Conservation (phyloP, 2,329 filamentous ascomycete genomes). For the Pseudocercospora eumusae region DNA sequence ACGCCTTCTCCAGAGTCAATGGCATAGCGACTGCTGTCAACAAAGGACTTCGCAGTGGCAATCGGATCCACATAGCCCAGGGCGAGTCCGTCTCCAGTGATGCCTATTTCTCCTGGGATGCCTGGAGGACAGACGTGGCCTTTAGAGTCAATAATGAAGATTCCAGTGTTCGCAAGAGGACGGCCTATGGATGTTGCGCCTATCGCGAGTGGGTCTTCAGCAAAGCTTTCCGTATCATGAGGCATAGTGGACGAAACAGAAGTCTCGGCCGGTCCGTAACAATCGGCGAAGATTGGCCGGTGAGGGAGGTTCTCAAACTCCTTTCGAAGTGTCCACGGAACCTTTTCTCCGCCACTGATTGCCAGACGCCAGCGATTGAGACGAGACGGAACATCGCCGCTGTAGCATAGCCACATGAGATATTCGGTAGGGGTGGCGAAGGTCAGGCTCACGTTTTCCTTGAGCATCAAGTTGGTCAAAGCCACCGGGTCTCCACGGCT, state of each 20-base stretch:
- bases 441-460: conserved; percentile 44
- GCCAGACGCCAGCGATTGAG: conserved; percentile 38
- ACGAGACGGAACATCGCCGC: conserved; percentile 15
- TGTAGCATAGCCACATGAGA: conserved; percentile 28
- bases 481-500: conserved; percentile 41
- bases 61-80: conserved; percentile 40
- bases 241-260: conserved; percentile 20
- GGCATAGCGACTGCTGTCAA: conserved; percentile 10
- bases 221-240: background rate
- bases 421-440: conserved; percentile 49
- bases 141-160: conserved; percentile 48
- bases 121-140: conserved; percentile 45
- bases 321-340: conserved; percentile 18
- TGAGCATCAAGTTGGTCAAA: conserved; percentile 43
- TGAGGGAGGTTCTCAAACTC: conserved; percentile 12
- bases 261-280: conserved; percentile 26
- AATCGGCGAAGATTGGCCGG: conserved; percentile 14
- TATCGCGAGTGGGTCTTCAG: conserved; percentile 15
- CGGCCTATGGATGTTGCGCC: conserved; percentile 19
- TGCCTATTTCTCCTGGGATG: conserved; percentile 47
- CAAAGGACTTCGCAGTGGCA: conserved; percentile 21
- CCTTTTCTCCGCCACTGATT: conserved; percentile 39
- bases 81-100: conserved; percentile 45
- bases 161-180: conserved; percentile 42
- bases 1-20: conserved; percentile 7